A percentile compares a stretch with the other conserved stretches of the same genome.
These are phyloP conservation scores for Naumovozyma baii DNA, from an alignment of 805 yeast genomes.

Conservation along the genomic window DNA sequence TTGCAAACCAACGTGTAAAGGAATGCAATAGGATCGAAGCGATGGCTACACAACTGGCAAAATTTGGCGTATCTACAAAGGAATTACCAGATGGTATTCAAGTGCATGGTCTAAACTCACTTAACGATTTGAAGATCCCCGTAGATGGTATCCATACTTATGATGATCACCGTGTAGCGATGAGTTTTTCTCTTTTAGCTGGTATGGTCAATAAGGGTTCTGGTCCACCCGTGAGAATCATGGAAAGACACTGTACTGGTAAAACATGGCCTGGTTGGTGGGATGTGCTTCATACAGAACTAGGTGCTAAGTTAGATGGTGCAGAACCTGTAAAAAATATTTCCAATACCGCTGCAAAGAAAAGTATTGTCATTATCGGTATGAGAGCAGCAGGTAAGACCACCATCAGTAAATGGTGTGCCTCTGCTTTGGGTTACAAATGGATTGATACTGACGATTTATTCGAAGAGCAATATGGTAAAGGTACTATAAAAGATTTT, in stretches of 20 bases:
- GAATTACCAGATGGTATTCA: conserved; percentile 91
- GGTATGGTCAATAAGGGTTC: conserved; percentile 41
- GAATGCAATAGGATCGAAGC: conserved; percentile 96
- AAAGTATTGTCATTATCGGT: conserved; percentile 72
- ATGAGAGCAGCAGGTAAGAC: conserved; percentile 98
- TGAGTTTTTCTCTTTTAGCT: conserved; percentile 87
- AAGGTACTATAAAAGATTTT: conserved; percentile 45
- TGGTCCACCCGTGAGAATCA: conserved; percentile 52
- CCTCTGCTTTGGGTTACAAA: conserved; percentile 54
- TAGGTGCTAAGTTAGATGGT: conserved; percentile 64
- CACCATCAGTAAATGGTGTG: conserved; percentile 72
- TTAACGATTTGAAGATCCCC: conserved; percentile 46
- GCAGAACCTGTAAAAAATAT: conserved; percentile 38
- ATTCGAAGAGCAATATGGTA: conserved; percentile 44
- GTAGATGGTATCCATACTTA: conserved; percentile 58
- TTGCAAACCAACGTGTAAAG: conserved; percentile 95
- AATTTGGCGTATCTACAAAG: conserved; percentile 78
- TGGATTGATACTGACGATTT: conserved; percentile 69
- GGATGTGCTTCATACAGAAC: conserved; percentile 72
- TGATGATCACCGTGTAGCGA: conserved; percentile 97
- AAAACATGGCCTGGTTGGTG: conserved; percentile 99
- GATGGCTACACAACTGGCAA: conserved; percentile 79
- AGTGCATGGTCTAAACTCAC: conserved; percentile 56
- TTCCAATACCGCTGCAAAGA: conserved; percentile 6
- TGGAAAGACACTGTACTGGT: conserved; percentile 86